phyloP scores from a whole-genome alignment of 1,139 yeast genomes.

The Sugiyamaella xylanicola region DNA sequence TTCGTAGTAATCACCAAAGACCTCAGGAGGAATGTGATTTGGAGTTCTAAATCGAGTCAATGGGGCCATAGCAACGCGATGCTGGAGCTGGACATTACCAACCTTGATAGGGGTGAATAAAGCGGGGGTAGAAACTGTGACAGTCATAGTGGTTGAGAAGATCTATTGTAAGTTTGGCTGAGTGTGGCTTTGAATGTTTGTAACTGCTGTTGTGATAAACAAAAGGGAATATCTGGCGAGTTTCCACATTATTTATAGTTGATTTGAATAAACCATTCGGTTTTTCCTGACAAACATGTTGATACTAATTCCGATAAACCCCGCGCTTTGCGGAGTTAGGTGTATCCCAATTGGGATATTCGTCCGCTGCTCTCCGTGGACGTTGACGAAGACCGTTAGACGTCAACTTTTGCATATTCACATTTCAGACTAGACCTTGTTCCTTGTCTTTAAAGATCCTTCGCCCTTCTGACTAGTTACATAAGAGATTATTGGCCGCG shows the following conservation, averaged over 20 bases:
- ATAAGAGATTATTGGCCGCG: no score
- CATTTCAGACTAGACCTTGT: no score
- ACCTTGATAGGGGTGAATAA: slow-evolving; percentile 35
- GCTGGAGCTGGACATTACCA: slow-evolving; percentile 35
- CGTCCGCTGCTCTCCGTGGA: neutral
- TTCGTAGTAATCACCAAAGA: slow-evolving; percentile 52
- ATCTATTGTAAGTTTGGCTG: neutral
- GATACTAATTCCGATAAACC: neutral
- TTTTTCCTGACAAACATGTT: no score
- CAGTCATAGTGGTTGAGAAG: slow-evolving; percentile 8
- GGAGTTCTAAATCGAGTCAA: slow-evolving; percentile 51
- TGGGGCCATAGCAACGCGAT: slow-evolving; percentile 54
- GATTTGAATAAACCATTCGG: no score
- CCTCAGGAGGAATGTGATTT: slow-evolving; percentile 48
- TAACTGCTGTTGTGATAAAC: neutral
- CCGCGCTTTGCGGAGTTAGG: neutral
- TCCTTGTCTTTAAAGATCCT: no score
- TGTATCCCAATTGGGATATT: neutral
- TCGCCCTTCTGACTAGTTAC: neutral
- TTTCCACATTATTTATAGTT: no score
- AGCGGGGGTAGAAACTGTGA: slow-evolving; percentile 28
- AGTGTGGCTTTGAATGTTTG: neutral
- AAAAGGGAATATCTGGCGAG: neutral
- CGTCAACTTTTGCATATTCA: neutral
- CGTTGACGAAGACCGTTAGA: neutral